Evolutionary conservation across 441 rosid genomes (phyloP).

Genomic region (Euphorbia celastroides): DNA sequence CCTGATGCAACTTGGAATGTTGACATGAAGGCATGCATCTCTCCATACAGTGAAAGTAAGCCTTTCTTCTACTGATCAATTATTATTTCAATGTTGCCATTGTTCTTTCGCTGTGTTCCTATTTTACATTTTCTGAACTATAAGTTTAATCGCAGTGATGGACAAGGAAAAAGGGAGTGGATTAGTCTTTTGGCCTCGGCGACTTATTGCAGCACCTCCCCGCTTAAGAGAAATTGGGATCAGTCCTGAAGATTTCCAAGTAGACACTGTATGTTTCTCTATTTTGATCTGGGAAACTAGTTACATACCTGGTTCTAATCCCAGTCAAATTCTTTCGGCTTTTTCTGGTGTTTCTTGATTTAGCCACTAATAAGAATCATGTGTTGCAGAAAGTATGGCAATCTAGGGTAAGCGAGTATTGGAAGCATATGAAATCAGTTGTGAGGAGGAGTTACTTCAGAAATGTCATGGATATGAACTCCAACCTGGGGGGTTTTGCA

Average conservation of each 20-base stretch:
- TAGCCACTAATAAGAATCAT: slow-evolving; percentile 13
- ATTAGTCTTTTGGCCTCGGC: slow-evolving; percentile 80
- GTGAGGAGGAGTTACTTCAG: slow-evolving; percentile 57
- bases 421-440: slow-evolving; percentile 74
- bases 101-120: not conserved
- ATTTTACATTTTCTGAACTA: not conserved
- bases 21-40: slow-evolving; percentile 88
- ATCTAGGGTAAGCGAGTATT: slow-evolving; percentile 67
- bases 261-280: slow-evolving; percentile 61
- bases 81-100: not conserved
- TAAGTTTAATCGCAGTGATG: slow-evolving; percentile 44
- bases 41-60: slow-evolving; percentile 88
- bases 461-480: slow-evolving; percentile 99
- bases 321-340: not conserved
- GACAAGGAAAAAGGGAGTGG: slow-evolving; percentile 79
- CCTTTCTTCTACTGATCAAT: slow-evolving; percentile 3
- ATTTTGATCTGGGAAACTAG: slow-evolving; percentile 1
- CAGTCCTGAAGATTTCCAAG: slow-evolving; percentile 56
- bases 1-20: slow-evolving; percentile 86
- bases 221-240: slow-evolving; percentile 81
- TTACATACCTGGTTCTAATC: not conserved
- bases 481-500: slow-evolving; percentile 86
- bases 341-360: not conserved
- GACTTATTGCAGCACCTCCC: slow-evolving; percentile 69
- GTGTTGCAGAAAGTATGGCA: slow-evolving; percentile 69